These are phyloP conservation scores for Neonectria hederae DNA, from an alignment of 2,329 filamentous ascomycete species.

Conservation along the genomic window DNA sequence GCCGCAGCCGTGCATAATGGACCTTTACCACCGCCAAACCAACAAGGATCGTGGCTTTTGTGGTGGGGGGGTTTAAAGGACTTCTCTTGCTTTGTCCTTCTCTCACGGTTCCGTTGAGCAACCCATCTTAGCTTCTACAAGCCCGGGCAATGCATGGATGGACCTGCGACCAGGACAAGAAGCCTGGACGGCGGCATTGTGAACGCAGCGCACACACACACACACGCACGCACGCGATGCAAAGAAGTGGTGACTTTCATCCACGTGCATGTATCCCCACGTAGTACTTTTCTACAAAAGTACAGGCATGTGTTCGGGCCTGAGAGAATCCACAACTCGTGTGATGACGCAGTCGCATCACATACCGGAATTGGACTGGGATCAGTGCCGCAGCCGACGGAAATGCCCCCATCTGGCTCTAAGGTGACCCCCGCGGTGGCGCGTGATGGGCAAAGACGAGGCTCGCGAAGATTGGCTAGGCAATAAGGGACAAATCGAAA, in stretches of 20 bases:
- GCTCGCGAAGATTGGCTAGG: slow-evolving; percentile 9
- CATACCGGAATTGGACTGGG: slow-evolving; percentile 10
- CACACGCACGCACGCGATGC: not conserved
- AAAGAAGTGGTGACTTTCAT: not conserved
- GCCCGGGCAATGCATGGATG: slow-evolving; percentile 1
- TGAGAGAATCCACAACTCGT: slow-evolving; percentile 5
- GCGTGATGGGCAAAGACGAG: slow-evolving; percentile 24
- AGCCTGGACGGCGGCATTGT: not conserved
- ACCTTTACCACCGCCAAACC: not conserved
- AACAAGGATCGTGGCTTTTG: not conserved
- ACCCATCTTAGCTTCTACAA: not conserved
- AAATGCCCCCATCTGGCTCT: not conserved
- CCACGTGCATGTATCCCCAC: too few species aligned
- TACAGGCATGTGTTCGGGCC: not conserved
- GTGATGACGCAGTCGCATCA: slow-evolving; percentile 14
- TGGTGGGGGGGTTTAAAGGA: not conserved
- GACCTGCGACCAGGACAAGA: not conserved
- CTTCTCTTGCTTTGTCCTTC: not conserved
- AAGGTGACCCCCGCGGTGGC: slow-evolving; percentile 15
- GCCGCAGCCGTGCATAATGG: slow-evolving; percentile 10
- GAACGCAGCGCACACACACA: not conserved
- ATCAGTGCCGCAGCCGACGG: slow-evolving; percentile 24
- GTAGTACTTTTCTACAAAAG: too few species aligned
- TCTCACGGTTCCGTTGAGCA: not conserved
- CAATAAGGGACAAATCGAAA: slow-evolving; percentile 19